Evolutionary conservation across 352 stramenopile species (phyloP).

Genomic region (Phytophthora ohioensis): DNA sequence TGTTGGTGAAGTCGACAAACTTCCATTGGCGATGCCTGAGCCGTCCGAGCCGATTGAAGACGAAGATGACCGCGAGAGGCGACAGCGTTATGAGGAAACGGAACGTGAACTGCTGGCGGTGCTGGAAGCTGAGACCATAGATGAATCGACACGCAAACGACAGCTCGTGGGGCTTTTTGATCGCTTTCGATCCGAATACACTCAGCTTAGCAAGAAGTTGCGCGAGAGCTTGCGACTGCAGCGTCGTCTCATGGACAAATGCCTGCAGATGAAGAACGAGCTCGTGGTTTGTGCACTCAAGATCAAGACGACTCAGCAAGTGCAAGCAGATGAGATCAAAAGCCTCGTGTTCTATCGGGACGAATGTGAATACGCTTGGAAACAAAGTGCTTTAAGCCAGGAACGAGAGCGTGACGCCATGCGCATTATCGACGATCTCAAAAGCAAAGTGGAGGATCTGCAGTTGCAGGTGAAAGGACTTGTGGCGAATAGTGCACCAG

Average conservation of each 20-base stretch:
- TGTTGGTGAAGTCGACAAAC: background rate
- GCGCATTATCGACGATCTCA: conserved; percentile 76
- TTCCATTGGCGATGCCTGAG: conserved; percentile 2
- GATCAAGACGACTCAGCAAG: conserved; percentile 64
- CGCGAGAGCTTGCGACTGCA: conserved; percentile 63
- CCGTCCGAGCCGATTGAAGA: conserved; percentile 13
- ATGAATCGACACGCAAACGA: conserved; percentile 63
- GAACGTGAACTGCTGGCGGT: conserved; percentile 61
- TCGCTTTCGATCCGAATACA: conserved; percentile 73
- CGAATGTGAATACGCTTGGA: conserved; percentile 78
- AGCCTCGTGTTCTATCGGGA: conserved; percentile 77
- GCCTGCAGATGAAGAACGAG: conserved; percentile 75
- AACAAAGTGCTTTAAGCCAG: conserved; percentile 60
- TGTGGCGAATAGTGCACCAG: conserved; percentile 23
- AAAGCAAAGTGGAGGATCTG: conserved; percentile 62
- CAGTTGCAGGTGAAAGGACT: conserved; percentile 62
- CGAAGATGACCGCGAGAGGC: conserved; percentile 41
- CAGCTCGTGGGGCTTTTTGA: conserved; percentile 74
- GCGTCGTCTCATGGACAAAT: conserved; percentile 72
- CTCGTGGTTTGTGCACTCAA: conserved; percentile 64
- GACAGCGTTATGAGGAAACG: conserved; percentile 48
- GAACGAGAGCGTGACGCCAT: conserved; percentile 70
- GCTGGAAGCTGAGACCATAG: conserved; percentile 55
- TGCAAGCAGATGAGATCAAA: conserved; percentile 78
- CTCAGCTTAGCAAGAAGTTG: conserved; percentile 58